Conservation (phyloP, 129 eudicot species). For the Cynara cardunculus region DNA sequence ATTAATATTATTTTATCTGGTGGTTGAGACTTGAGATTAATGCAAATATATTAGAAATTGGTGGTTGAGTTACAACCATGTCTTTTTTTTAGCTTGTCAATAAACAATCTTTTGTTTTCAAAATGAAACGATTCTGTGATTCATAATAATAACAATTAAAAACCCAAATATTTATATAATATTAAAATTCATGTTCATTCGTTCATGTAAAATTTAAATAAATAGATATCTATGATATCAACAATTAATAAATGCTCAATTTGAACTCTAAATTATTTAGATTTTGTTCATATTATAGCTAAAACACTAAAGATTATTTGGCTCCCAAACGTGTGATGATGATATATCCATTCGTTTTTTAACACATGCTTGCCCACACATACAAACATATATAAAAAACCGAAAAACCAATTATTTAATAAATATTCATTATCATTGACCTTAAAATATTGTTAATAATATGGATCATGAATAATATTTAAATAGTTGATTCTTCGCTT, state of each 20-base stretch:
- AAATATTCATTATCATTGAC: not conserved
- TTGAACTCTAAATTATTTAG: not conserved
- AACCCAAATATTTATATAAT: not conserved
- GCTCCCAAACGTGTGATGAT: constrained; percentile 5
- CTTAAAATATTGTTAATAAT: not conserved
- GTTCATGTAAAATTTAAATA: not conserved
- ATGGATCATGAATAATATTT: too few species aligned
- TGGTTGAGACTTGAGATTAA: constrained; percentile 1
- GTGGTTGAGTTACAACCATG: constrained; percentile 4
- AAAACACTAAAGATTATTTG: constrained; percentile 10
- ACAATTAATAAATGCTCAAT: not conserved
- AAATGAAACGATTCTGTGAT: too few species aligned
- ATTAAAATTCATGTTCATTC: not conserved
- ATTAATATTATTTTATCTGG: not conserved
- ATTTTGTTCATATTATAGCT: constrained; percentile 1
- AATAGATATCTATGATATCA: not conserved
- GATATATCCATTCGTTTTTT: not conserved
- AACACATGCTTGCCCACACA: not conserved
- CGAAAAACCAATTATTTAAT: not conserved
- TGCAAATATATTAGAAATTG: not conserved
- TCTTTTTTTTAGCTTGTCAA: not conserved
- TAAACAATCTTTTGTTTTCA: not conserved
- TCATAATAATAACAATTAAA: not conserved
- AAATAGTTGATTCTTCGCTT: not conserved
- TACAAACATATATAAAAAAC: too few species aligned